These are phyloP conservation scores for Umbilicus rupestris DNA, from an alignment of 164 flowering plant species.

Conservation along the genomic window DNA sequence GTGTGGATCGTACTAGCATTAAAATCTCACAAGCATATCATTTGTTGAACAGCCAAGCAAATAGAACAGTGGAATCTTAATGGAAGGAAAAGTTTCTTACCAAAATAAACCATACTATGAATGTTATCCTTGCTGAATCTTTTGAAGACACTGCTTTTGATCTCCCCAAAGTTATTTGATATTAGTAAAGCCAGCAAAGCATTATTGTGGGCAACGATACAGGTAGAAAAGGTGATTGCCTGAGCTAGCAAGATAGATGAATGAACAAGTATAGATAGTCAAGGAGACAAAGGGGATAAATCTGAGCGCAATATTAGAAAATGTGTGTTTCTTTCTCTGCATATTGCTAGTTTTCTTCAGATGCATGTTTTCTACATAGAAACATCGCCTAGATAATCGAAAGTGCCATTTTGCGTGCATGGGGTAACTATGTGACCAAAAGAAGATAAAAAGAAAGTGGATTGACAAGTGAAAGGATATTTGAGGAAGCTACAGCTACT, in stretches of 20 bases:
- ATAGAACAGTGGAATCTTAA: conserved; percentile 1
- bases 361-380: background rate
- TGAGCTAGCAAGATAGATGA: conserved; percentile 92
- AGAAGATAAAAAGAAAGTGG: background rate
- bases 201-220: conserved; percentile 94
- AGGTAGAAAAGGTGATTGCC: conserved; percentile 89
- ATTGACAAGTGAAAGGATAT: conserved; percentile 54
- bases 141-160: conserved; percentile 93
- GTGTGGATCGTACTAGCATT: background rate
- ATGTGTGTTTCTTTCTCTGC: background rate
- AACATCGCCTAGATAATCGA: background rate
- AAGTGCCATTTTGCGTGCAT: background rate
- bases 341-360: background rate
- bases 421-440: background rate
- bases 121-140: conserved; percentile 89
- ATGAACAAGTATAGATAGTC: conserved; percentile 60
- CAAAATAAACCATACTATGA: conserved; percentile 68
- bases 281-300: conserved; percentile 35
- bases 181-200: conserved; percentile 87
- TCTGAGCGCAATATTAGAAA: background rate
- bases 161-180: conserved; percentile 93
- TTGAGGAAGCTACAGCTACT: conserved; percentile 63
- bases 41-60: background rate
- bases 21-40: background rate
- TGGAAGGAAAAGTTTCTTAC: conserved; percentile 30